A percentile compares a stretch with the other conserved stretches of the same genome.
These are phyloP conservation scores for Pseudofabraea citricarpa DNA, from an alignment of 2,329 filamentous ascomycete genomes.

Conservation along the genomic window DNA sequence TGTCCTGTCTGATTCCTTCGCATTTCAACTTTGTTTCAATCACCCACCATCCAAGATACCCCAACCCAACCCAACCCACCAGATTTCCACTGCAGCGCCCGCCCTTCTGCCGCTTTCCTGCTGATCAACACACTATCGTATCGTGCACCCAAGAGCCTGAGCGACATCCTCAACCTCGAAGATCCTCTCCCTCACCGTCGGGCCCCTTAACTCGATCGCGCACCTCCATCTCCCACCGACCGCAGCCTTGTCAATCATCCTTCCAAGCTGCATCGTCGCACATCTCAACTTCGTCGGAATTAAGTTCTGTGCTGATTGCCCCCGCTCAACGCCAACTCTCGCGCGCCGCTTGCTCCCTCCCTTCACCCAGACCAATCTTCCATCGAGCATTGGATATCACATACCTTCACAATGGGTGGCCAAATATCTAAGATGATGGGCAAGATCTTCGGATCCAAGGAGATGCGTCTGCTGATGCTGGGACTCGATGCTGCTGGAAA, in stretches of 20 bases:
- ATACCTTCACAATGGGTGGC: slow-evolving; percentile 69
- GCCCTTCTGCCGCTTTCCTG: neutral
- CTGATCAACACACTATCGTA: neutral
- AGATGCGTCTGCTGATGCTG: slow-evolving; percentile 98
- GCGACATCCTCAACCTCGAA: neutral
- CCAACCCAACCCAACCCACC: no score
- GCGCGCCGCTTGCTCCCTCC: neutral
- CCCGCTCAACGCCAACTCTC: no score
- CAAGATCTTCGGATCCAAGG: slow-evolving; percentile 98
- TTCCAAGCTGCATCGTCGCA: no score
- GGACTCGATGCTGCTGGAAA: slow-evolving; percentile 97
- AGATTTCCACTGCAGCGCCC: neutral
- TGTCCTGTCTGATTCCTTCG: neutral
- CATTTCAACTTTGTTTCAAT: slow-evolving; percentile 1
- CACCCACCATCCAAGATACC: no score
- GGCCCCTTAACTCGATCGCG: neutral
- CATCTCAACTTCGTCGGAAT: no score
- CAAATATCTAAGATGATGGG: slow-evolving; percentile 94
- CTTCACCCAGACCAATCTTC: neutral
- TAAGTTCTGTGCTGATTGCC: no score
- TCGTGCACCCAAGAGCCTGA: neutral
- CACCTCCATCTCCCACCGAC: neutral
- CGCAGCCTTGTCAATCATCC: neutral
- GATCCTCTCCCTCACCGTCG: neutral
- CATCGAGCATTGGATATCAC: neutral